These are phyloP conservation scores for Bretziella fagacearum DNA, from an alignment of 2,329 filamentous ascomycete species.

Conservation along the genomic window DNA sequence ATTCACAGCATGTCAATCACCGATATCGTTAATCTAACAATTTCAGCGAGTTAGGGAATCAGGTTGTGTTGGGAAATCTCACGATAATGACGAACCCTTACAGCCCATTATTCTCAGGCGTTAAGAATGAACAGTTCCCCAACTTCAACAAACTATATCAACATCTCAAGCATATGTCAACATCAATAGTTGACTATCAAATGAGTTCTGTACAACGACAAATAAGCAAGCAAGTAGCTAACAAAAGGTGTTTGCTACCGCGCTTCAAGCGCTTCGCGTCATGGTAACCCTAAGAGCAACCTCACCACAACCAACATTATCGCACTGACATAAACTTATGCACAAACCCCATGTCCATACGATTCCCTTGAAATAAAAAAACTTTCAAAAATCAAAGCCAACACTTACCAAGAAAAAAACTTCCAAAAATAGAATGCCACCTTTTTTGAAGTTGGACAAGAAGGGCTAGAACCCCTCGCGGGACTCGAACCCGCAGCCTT, in stretches of 20 bases:
- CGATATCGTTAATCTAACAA: too few species aligned
- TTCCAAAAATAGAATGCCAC: neutral
- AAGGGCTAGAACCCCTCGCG: slow-evolving; percentile 13
- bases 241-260: slow-evolving; percentile 3
- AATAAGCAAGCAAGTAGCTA: too few species aligned
- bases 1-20: too few species aligned
- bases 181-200: too few species aligned
- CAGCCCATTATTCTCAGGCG: too few species aligned
- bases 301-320: neutral
- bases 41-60: too few species aligned
- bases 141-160: too few species aligned
- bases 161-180: too few species aligned
- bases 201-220: too few species aligned
- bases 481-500: slow-evolving; percentile 16
- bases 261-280: neutral
- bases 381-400: neutral
- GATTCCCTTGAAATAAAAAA: neutral
- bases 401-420: neutral
- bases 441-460: neutral
- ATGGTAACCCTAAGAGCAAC: slow-evolving; percentile 1
- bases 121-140: too few species aligned
- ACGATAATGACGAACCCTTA: too few species aligned
- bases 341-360: neutral
- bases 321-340: neutral
- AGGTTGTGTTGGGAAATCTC: too few species aligned